These are phyloP conservation scores for Colletotrichum cuscutae DNA, from an alignment of 2,329 filamentous ascomycete species.

Conservation along the genomic window DNA sequence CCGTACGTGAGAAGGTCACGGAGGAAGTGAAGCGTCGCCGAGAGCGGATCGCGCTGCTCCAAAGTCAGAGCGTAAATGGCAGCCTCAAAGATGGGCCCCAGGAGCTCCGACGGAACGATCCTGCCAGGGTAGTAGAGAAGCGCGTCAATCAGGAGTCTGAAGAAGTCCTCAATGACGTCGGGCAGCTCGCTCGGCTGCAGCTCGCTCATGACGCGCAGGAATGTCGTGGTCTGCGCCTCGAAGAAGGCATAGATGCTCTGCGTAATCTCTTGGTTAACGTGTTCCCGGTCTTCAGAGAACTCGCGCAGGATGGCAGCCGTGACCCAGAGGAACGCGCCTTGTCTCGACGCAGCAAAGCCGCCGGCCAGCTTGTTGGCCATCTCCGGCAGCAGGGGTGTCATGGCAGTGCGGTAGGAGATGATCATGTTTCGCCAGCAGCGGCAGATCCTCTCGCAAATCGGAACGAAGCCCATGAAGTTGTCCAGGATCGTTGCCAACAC, in stretches of 20 bases:
- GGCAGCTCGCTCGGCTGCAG: constrained; percentile 80
- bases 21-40: constrained; percentile 91
- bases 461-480: constrained; percentile 85
- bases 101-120: constrained; percentile 81
- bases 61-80: constrained; percentile 87
- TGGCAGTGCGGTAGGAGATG: constrained; percentile 91
- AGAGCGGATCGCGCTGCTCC: constrained; percentile 90
- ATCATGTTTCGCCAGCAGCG: constrained; percentile 98
- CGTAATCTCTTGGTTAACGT: constrained; percentile 83
- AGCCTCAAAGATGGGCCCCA: constrained; percentile 86
- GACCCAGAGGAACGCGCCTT: constrained; percentile 99
- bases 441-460: constrained; percentile 93
- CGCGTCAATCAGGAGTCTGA: constrained; percentile 90
- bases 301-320: constrained; percentile 94
- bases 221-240: constrained; percentile 89
- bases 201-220: constrained; percentile 89
- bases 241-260: constrained; percentile 95
- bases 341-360: constrained; percentile 85
- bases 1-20: constrained; percentile 92
- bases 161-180: constrained; percentile 94
- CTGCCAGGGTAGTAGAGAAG: constrained; percentile 91
- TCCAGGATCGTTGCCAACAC: constrained; percentile 87
- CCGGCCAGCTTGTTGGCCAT: constrained; percentile 89
- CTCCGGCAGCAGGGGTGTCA: constrained; percentile 83
- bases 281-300: constrained; percentile 90